Evolutionary conservation across 805 yeast species (phyloP), one percentile per base, ranked within the genome.

Genomic region (Helenozyma rhizophorensis): DNA sequence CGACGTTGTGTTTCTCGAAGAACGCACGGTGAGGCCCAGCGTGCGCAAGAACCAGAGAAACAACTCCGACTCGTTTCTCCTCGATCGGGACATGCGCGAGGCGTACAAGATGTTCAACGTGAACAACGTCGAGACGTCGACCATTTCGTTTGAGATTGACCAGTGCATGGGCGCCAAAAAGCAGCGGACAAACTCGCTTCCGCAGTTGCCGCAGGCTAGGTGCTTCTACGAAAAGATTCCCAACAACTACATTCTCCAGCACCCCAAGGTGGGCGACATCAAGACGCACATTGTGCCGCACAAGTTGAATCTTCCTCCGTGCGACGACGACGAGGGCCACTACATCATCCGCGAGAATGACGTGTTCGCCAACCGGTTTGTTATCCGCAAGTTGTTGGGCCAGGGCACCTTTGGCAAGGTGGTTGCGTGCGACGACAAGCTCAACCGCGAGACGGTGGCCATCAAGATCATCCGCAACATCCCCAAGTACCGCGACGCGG

Each of bases 321-420:
- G 80, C 47, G 81, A 74, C 47, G 87, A 81, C 47, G 73, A 75
- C 37, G 81, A 83, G 40, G 94, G 94, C 3, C 88, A 84, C 53
- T 83, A 80, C 50, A 72, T 80, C 30, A 77, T 80, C 10, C 71
- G 69, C 30, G 58, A 68, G 8, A 76, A 78, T 38, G 78, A 79
- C 19, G 48, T 56, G 2, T 81, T 83, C 55, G 86, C 95, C n/a
- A 78, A 83, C 50, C 60, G 95, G 28, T 89, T 83, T 56, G 61
- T 71, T 13, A 81, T 89, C 9, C 59, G 74, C 21, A 70, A 76
- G 37, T 62, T 87, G 21, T 64, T 93, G 35, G 96, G 96, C 23
- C 95, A 87, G 50, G 96, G 96, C 10, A 87, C 96, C 1, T 87
- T 86, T 63, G 96, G 96, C 10, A 87, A 84, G 51, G 96, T 88